Evolutionary conservation across 495 filamentous ascomycete species (phyloP).

Genomic region (Penicillium cinerascens): DNA sequence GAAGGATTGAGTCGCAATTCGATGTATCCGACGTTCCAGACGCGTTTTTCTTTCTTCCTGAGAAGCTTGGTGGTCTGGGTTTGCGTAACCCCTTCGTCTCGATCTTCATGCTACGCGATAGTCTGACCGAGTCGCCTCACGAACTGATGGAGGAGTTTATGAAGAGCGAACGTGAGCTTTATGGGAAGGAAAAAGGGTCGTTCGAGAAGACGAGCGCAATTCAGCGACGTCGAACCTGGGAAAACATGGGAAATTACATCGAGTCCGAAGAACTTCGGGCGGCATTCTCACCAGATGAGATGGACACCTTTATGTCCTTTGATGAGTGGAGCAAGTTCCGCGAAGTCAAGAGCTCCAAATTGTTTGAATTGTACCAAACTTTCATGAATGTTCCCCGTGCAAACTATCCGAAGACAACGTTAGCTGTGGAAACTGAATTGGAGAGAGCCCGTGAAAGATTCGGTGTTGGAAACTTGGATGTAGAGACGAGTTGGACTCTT

Average conservation of each 20-base stretch:
- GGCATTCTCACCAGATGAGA: slow-evolving; percentile 4
- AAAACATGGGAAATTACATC: not conserved
- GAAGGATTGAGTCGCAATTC: slow-evolving; percentile 47
- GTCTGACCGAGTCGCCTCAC: slow-evolving; percentile 24
- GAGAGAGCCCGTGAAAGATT: not conserved
- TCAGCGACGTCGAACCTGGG: not conserved
- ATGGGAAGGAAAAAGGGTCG: not conserved
- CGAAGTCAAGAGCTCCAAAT: slow-evolving; percentile 27
- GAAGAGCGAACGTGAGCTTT: slow-evolving; percentile 26
- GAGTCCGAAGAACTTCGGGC: not conserved
- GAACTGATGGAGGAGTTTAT: slow-evolving; percentile 34
- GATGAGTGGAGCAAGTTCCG: slow-evolving; percentile 46
- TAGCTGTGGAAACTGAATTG: not conserved
- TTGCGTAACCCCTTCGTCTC: slow-evolving; percentile 54
- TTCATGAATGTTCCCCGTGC: not conserved
- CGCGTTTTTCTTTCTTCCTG: slow-evolving; percentile 54
- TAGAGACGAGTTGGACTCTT: slow-evolving; percentile 47
- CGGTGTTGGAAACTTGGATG: not conserved
- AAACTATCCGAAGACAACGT: not conserved
- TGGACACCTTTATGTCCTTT: slow-evolving; percentile 42
- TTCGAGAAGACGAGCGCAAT: not conserved
- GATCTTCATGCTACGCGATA: slow-evolving; percentile 36
- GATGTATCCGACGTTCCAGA: slow-evolving; percentile 51
- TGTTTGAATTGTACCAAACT: not conserved
- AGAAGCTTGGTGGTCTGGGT: slow-evolving; percentile 52